Evolutionary conservation across 768 basidiomycete genomes (phyloP), one percentile per base, ranked within the genome.

Genomic region (Fomitopsis pulvina): DNA sequence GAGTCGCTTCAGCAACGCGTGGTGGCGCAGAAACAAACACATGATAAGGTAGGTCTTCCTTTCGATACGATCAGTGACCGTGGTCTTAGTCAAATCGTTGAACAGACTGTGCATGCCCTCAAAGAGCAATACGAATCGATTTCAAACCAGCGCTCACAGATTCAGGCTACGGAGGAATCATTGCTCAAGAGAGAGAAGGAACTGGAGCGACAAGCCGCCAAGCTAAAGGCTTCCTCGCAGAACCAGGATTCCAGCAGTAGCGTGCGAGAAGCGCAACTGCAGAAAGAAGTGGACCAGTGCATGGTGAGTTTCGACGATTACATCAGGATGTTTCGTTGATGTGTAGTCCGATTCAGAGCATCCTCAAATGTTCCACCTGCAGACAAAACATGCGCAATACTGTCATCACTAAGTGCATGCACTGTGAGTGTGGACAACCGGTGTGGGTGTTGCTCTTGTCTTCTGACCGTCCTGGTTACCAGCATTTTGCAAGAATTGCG

Each of bases 291-390:
- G 37, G 75, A 79, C 47, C 72, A 77, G 48, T 73, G 82, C 59
- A 77, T 81, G 77, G 85, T 86, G 46, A 38, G 76, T 56, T n/a
- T 27, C 41, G 20, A 18, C 4, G 28, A 24, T 3, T 2, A 25
- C 5, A 42, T 48, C 2, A 2, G 27, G 12, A 20, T 6, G 2
- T 12, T 18, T 14, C 25, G 4, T 11, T 25, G 22, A 18, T 38
- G n/a, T 22, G 3, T 51, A 25, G 34, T 44, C 28, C 52, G 50
- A 18, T 25, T 25, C 64, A 94, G 93, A 77, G 76, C 63, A 71
- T 96, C 34, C 76, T 97, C 27, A 83, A 88, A 62, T 98, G 95
- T 64, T 88, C 89, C 11, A 92, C 87, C 4, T 98, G 95, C 69
- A 79, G 80, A 47, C 74, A 76, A 50, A 75, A 80, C 52, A 83